phyloP scores from a whole-genome alignment of 2,329 filamentous ascomycete genomes.

The Colletotrichum australisinense region DNA sequence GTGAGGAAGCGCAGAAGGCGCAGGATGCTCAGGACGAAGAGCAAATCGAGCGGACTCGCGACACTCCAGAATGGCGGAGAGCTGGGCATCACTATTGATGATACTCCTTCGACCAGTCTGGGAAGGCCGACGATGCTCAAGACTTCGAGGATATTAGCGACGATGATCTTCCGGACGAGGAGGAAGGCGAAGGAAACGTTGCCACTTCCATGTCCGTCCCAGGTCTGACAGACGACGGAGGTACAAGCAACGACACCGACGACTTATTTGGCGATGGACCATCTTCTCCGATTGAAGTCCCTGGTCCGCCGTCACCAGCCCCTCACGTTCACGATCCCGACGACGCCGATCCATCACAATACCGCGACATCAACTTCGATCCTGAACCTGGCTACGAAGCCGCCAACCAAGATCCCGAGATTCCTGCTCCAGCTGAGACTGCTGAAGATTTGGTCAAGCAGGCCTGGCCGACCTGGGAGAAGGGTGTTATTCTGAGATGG shows the following conservation, averaged over 20 bases:
- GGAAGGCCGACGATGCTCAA: constrained; percentile 92
- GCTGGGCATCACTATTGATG: constrained; percentile 55
- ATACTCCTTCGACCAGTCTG: constrained; percentile 68
- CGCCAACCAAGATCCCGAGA: constrained; percentile 69
- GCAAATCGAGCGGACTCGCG: constrained; percentile 55
- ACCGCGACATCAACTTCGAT: constrained; percentile 59
- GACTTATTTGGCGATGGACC: constrained; percentile 76
- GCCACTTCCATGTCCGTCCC: constrained; percentile 60
- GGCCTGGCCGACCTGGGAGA: constrained; percentile 84
- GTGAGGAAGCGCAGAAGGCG: constrained; percentile 53
- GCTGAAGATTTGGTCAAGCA: constrained; percentile 81
- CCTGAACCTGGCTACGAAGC: constrained; percentile 55
- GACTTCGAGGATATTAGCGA: constrained; percentile 94
- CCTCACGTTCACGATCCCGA: constrained; percentile 55
- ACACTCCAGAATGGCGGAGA: constrained; percentile 52
- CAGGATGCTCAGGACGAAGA: constrained; percentile 63
- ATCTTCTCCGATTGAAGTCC: constrained; percentile 60
- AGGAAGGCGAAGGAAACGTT: constrained; percentile 63
- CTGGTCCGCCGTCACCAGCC: constrained; percentile 56
- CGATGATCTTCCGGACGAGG: constrained; percentile 88
- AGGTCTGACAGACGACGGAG: constrained; percentile 68
- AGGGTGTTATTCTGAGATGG: constrained; percentile 80
- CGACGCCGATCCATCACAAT: constrained; percentile 49
- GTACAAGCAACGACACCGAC: constrained; percentile 70
- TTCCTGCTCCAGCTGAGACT: constrained; percentile 78